phyloP scores from a whole-genome alignment of 2,329 filamentous ascomycete genomes.

The Clarireedia paspali region DNA sequence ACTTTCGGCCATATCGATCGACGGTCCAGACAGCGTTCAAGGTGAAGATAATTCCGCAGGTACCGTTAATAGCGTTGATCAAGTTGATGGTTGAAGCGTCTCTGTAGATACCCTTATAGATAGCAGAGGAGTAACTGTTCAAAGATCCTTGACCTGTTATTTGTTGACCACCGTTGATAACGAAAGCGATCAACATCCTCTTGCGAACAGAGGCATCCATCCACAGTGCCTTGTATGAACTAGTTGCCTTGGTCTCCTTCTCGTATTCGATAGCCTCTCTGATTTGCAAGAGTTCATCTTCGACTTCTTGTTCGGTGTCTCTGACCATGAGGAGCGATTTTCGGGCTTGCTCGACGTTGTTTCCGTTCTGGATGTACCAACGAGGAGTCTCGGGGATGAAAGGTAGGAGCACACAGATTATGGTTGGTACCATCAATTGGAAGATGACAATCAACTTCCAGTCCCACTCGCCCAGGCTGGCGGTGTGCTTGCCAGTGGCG shows the following conservation, averaged over 20 bases:
- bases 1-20: slow-evolving; percentile 62
- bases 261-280: slow-evolving; percentile 64
- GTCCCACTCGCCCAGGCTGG: slow-evolving; percentile 53
- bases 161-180: slow-evolving; percentile 55
- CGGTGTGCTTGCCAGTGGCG: slow-evolving; percentile 17
- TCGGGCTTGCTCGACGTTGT: slow-evolving; percentile 40
- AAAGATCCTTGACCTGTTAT: slow-evolving; percentile 44
- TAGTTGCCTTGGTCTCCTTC: slow-evolving; percentile 54
- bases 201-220: slow-evolving; percentile 62
- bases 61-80: slow-evolving; percentile 69
- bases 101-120: slow-evolving; percentile 64
- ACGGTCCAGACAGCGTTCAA: slow-evolving; percentile 67
- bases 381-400: slow-evolving; percentile 63
- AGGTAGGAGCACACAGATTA: slow-evolving; percentile 53
- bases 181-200: slow-evolving; percentile 55
- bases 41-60: slow-evolving; percentile 65
- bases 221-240: slow-evolving; percentile 60
- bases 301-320: slow-evolving; percentile 51
- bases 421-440: slow-evolving; percentile 59
- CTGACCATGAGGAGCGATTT: slow-evolving; percentile 49
- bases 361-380: slow-evolving; percentile 55
- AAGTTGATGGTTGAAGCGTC: slow-evolving; percentile 53
- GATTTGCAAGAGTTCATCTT: slow-evolving; percentile 57
- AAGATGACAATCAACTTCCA: slow-evolving; percentile 69
- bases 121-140: slow-evolving; percentile 65